Evolutionary conservation across 2,329 filamentous ascomycete genomes (phyloP).

Genomic region (Aureobasidium melanogenum): DNA sequence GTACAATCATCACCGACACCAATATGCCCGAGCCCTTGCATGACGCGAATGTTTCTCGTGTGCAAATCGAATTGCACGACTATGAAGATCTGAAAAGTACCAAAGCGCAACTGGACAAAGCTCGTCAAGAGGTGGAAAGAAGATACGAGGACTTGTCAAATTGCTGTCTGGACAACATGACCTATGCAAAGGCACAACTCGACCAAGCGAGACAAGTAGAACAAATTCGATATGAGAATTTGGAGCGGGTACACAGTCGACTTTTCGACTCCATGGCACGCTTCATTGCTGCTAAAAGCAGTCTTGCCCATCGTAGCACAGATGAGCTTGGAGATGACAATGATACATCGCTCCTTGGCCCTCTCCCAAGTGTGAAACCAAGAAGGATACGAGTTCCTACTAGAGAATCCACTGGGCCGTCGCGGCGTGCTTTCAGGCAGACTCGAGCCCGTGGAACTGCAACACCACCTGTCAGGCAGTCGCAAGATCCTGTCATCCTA

Average conservation of each 20-base stretch:
- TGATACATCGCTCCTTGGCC: not conserved
- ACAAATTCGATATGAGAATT: not conserved
- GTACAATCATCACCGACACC: not conserved
- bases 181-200: not conserved
- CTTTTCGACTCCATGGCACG: not conserved
- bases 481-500: conserved; percentile 65
- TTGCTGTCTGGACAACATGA: not conserved
- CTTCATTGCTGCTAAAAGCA: not conserved
- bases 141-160: not conserved
- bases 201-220: not conserved
- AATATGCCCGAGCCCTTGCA: not conserved
- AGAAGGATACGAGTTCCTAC: not conserved
- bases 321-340: not conserved
- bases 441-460: not conserved
- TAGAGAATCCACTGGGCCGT: not conserved
- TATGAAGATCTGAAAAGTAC: not conserved
- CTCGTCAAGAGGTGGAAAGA: not conserved
- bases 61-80: not conserved
- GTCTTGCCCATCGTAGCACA: not conserved
- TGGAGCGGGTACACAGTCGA: not conserved
- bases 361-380: not conserved
- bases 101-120: not conserved
- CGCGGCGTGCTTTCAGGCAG: not conserved
- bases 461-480: conserved; percentile 19
- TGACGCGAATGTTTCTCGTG: not conserved